These are phyloP conservation scores for Fremontodendron californicum DNA, from an alignment of 345 rosid genomes.

Conservation along the genomic window DNA sequence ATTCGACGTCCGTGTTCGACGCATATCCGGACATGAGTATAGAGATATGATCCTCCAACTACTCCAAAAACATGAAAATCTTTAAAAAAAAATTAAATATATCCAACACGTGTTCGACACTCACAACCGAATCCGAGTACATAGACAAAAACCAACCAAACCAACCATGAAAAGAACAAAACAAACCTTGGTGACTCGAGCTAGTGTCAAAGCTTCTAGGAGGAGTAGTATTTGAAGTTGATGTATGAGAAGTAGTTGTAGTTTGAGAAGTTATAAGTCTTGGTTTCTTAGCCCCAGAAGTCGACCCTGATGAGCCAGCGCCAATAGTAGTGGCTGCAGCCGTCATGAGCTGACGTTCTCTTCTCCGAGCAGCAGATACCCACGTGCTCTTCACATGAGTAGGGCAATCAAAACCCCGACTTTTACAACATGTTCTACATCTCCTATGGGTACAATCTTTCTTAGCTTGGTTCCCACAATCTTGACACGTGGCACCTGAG, in stretches of 20 bases:
- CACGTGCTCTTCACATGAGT: constrained; percentile 99
- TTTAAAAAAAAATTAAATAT: too few species aligned
- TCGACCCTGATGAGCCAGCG: constrained; percentile 69
- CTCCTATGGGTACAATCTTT: constrained; percentile 80
- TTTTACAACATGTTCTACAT: constrained; percentile 93
- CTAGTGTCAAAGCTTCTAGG: constrained; percentile 89
- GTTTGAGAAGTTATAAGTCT: constrained; percentile 60
- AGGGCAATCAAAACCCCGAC: constrained; percentile 83
- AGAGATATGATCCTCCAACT: too few species aligned
- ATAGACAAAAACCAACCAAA: not conserved
- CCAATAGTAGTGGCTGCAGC: constrained; percentile 23
- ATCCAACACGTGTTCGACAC: too few species aligned
- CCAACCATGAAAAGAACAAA: not conserved
- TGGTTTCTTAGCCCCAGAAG: constrained; percentile 78
- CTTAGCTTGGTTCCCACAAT: constrained; percentile 98
- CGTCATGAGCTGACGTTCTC: constrained; percentile 78
- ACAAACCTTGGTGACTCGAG: constrained; percentile 82
- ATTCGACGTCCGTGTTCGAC: too few species aligned
- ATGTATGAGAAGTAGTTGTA: constrained; percentile 80
- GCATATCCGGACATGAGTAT: too few species aligned
- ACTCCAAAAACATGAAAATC: too few species aligned
- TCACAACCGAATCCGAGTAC: too few species aligned
- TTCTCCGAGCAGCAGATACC: constrained; percentile 86
- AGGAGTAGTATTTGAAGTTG: constrained; percentile 72
- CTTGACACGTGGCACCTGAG: constrained; percentile 76